phyloP scores from a whole-genome alignment of 805 yeast species.

The Ogataea methylovora region DNA sequence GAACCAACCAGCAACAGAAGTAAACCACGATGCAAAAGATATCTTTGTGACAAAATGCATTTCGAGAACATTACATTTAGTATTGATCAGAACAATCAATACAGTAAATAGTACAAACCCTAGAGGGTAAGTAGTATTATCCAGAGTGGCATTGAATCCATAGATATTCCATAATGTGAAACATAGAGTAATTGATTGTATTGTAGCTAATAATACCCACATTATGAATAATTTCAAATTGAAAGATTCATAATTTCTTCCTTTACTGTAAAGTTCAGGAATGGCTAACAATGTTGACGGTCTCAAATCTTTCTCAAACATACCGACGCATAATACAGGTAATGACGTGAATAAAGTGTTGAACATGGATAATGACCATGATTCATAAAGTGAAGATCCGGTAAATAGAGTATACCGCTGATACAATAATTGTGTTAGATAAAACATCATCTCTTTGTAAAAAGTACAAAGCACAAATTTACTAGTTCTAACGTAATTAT shows the following conservation, averaged over 20 bases:
- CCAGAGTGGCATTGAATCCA: constrained; percentile 62
- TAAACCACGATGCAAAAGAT: constrained; percentile 53
- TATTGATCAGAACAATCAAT: constrained; percentile 63
- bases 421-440: constrained; percentile 79
- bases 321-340: constrained; percentile 89
- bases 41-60: constrained; percentile 68
- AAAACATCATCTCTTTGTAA: constrained; percentile 87
- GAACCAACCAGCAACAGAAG: constrained; percentile 81
- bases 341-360: constrained; percentile 92
- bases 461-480: constrained; percentile 91
- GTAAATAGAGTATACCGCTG: constrained; percentile 85
- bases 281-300: constrained; percentile 86
- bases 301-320: constrained; percentile 84
- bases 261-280: constrained; percentile 81
- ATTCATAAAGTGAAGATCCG: constrained; percentile 88
- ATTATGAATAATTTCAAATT: constrained; percentile 58
- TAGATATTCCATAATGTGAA: constrained; percentile 61
- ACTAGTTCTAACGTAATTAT: constrained; percentile 86
- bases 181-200: constrained; percentile 63
- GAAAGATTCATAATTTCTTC: constrained; percentile 69
- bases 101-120: constrained; percentile 74
- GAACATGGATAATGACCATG: constrained; percentile 96
- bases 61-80: constrained; percentile 75
- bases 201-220: constrained; percentile 75
- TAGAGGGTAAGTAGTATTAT: constrained; percentile 73